phyloP scores from a whole-genome alignment of 192 early-diverging fungal genomes.

The Borealophlyctis nickersoniae region DNA sequence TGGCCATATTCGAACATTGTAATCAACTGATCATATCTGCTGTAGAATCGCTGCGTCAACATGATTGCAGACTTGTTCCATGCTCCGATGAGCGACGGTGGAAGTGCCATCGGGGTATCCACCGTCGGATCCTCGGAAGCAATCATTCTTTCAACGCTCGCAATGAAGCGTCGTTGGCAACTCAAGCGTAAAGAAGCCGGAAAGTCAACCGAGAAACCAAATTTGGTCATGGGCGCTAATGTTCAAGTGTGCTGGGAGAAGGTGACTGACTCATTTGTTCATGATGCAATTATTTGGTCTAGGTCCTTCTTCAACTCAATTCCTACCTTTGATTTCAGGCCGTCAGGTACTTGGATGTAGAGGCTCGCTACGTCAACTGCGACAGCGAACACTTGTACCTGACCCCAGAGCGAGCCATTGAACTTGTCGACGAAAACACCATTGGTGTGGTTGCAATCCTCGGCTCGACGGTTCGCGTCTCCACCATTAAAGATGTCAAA shows the following conservation, averaged over 20 bases:
- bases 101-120: conserved; percentile 60
- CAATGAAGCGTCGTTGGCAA: conserved; percentile 79
- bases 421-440: conserved; percentile 79
- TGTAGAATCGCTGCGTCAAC: conserved; percentile 54
- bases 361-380: conserved; percentile 64
- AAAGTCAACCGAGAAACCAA: conserved; percentile 66
- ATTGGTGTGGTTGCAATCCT: conserved; percentile 76
- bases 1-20: too few species aligned
- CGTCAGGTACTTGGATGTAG: conserved; percentile 75
- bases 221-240: conserved; percentile 74
- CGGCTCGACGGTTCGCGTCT: conserved; percentile 51
- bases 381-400: conserved; percentile 52
- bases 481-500: neutral
- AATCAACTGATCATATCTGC: too few species aligned
- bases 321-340: too few species aligned
- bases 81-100: conserved; percentile 28
- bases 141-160: conserved; percentile 70
- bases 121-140: conserved; percentile 81
- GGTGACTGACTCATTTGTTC: too few species aligned
- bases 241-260: conserved; percentile 75
- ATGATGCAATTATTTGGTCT: neutral
- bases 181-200: conserved; percentile 54
- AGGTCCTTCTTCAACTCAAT: neutral
- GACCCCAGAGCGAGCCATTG: conserved; percentile 59
- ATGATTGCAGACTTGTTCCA: conserved; percentile 72